phyloP scores from a whole-genome alignment of 2,329 filamentous ascomycete species.

The Tolypocladium paradoxum region DNA sequence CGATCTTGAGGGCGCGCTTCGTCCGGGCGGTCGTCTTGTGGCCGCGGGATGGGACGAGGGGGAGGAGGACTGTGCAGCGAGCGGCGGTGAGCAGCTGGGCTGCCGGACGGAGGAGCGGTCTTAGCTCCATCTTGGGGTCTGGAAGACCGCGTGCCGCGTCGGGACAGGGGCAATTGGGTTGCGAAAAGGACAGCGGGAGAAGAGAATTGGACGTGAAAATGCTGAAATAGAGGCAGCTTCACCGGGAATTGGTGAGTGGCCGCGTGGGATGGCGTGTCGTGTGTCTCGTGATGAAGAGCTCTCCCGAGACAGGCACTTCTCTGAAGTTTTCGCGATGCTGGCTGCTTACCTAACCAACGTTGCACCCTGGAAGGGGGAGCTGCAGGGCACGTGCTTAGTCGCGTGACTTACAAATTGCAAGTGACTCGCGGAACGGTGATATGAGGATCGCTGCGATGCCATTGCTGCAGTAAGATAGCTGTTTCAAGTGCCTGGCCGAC shows the following conservation, averaged over 20 bases:
- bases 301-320: background rate
- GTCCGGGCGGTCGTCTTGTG: slow-evolving; percentile 43
- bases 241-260: background rate
- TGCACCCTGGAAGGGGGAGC: background rate
- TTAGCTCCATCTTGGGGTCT: slow-evolving; percentile 21
- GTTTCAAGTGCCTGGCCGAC: background rate
- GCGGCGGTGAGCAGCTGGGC: slow-evolving; percentile 19
- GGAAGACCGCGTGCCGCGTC: background rate
- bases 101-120: slow-evolving; percentile 22
- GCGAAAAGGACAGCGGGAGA: background rate
- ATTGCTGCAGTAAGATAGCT: background rate
- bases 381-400: background rate
- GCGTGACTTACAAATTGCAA: background rate
- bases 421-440: too few relatives aligned
- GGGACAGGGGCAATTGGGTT: background rate
- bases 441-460: background rate
- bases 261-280: background rate
- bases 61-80: slow-evolving; percentile 10
- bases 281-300: background rate
- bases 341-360: background rate
- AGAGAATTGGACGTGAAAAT: background rate
- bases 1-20: slow-evolving; percentile 46
- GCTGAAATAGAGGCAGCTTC: background rate
- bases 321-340: background rate
- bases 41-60: slow-evolving; percentile 23